Percentiles rank a stretch among this genome's conserved stretches.
Conservation (phyloP, 164 flowering plant genomes). For the Umbellularia californica region DNA sequence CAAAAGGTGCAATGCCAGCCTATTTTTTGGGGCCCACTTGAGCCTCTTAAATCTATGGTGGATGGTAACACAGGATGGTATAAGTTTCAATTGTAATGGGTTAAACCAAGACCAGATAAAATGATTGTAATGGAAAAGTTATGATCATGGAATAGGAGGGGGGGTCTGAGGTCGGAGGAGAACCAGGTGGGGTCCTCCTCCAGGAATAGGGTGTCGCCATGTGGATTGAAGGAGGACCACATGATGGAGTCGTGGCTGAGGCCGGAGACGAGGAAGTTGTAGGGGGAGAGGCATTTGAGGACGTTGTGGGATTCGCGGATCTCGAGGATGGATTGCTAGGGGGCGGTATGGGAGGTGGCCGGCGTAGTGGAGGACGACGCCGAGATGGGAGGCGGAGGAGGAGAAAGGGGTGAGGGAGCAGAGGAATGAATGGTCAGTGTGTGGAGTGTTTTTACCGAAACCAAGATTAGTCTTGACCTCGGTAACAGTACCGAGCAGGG, state of each 20-base stretch:
- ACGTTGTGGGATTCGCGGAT: slow-evolving; percentile 28
- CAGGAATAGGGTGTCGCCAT: slow-evolving; percentile 38
- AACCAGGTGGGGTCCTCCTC: slow-evolving; percentile 79
- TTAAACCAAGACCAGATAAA: too few species aligned
- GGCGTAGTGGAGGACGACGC: slow-evolving; percentile 39
- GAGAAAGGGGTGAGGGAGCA: slow-evolving; percentile 3
- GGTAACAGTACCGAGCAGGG: too few species aligned
- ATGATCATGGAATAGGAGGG: slow-evolving; percentile 2
- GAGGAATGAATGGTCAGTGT: too few species aligned
- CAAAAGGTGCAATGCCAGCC: too few species aligned
- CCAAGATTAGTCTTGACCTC: too few species aligned
- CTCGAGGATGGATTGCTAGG: slow-evolving; percentile 28
- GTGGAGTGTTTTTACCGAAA: too few species aligned
- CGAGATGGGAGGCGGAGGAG: slow-evolving; percentile 8
- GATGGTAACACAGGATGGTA: too few species aligned
- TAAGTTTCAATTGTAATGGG: too few species aligned
- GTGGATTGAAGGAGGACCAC: slow-evolving; percentile 39
- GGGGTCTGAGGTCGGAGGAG: slow-evolving; percentile 18
- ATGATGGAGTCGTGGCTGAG: slow-evolving; percentile 39
- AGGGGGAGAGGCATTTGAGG: slow-evolving; percentile 19
- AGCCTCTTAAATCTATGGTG: too few species aligned
- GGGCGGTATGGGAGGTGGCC: slow-evolving; percentile 27
- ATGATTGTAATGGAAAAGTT: too few species aligned
- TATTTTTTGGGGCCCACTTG: too few species aligned
- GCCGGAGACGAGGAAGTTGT: slow-evolving; percentile 49